Evolutionary conservation across 345 rosid genomes (phyloP), one percentile per base, ranked within the genome.

Genomic region (Salix purpurea): DNA sequence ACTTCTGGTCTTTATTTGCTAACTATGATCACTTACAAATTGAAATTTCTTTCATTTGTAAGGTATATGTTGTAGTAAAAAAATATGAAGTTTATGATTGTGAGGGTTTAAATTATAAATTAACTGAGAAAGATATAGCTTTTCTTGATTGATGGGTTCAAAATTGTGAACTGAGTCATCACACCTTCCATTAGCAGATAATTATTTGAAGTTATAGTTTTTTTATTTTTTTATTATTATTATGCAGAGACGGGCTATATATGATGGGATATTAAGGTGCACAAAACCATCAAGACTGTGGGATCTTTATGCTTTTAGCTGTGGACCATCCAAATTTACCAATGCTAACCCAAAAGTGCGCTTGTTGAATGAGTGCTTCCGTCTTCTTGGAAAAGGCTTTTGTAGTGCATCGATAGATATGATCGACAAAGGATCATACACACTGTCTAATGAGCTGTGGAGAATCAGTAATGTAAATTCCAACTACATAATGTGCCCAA

Each of bases 341-440:
- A 91, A 89, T 84, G 60, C 80, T 19, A 88, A 85, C 81, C 99
- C 98, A 73, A 93, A 90, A 88, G 86, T 90, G 84, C 93, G 94
- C 64, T 81, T 96, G 84, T 83, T 96, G 88, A 89, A 89, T 83
- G 99, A 96, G 85, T 96, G 91, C 79, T 92, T 93, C 72, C 98
- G 98, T 76, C 97, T 93, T 80, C 88, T 96, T 64, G 94, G 97
- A 77, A 87, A 81, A 82, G 75, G 85, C 71, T 88, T 90, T 60
- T 65, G 26, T 71, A 79, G 44, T 76, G 95, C 97, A 46, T 88
- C 99, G 52, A 88, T 75, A 87, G 78, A 79, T 56, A 88, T 93
- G 94, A 85, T 93, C 77, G 91, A 91, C 80, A 82, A 86, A 21
- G 87, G 88, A 15, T 89, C 95, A 6, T 96, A 88, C 81, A 64